Base-by-base conservation (phyloP, 306 rosid genomes). In the Hippophae tibetana region DNA sequence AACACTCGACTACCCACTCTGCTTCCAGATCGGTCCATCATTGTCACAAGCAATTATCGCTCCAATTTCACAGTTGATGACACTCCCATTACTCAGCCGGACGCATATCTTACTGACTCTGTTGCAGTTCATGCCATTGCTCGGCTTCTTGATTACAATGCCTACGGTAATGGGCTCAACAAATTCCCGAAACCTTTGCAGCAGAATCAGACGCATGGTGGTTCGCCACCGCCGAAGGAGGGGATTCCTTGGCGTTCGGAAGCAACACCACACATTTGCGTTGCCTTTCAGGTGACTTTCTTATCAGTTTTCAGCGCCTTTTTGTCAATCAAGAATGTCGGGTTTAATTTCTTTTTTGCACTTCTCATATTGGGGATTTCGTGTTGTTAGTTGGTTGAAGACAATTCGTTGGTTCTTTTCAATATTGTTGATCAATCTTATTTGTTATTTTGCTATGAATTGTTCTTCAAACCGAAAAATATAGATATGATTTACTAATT, bases 1-100 rank as follows among this genome's bases (percentile, higher is more conserved):
- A 10, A 44, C 47, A 14, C 82, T 8, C 82, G 81, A 56, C 77
- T 89, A 44, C 96, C 94, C 2, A 89, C 96, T 8, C 96, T 85
- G 49, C 83, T 89, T 13, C 79, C 86, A 8, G 78, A 63, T 0
- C 79, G 72, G 47, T 68, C 81, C 52, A 65, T 85, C 80, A 12
- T 64, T 59, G 42, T 85, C 59, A 83, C 90, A 56, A 74, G 72
- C 73, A 74, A 56, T 62, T 75, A 83, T 40, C 10, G 46, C 48
- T 13, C 13, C 51, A 85, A 83, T 51, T 85, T 81, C 85, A 74
- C 89, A 43, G 54, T 89, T 49, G 72, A 89, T 60, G 73, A 11
- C 64, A 49, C 58, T 5, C 58, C 47, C 0, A 4, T 89, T 48
- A 81, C 80, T 10, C 81, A 65, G 44, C 89, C 90, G 0, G 82